A percentile compares a stretch with the other conserved stretches of the same genome.
phyloP scores from a whole-genome alignment of 352 stramenopile species.

The Globisporangium irregulare region DNA sequence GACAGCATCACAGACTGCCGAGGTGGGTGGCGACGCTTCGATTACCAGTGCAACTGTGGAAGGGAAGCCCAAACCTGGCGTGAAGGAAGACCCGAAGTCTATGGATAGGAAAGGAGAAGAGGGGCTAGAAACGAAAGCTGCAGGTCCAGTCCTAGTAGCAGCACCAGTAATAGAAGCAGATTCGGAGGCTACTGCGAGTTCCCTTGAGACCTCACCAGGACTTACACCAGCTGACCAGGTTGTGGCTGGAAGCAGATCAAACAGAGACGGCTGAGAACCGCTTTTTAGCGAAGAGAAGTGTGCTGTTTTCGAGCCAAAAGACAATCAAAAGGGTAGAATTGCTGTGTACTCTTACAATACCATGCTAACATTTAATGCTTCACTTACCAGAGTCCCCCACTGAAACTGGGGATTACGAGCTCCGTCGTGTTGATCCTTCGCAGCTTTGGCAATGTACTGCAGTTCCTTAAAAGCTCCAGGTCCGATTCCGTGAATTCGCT shows the following conservation, averaged over 20 bases:
- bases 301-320: too few species aligned
- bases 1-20: neutral
- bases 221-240: neutral
- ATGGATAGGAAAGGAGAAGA: neutral
- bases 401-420: constrained; percentile 3
- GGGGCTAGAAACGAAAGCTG: neutral
- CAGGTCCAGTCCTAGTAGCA: neutral
- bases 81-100: neutral
- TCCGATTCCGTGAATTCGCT: neutral
- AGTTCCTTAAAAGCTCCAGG: neutral
- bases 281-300: too few species aligned
- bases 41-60: neutral
- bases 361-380: neutral
- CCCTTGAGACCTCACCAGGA: neutral
- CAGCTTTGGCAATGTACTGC: neutral
- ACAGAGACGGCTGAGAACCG: neutral
- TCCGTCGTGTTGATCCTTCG: neutral
- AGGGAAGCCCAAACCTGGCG: neutral
- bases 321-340: neutral
- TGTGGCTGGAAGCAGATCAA: neutral
- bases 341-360: neutral
- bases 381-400: neutral
- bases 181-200: neutral
- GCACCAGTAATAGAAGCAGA: neutral
- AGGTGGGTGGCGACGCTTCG: neutral